Conservation (phyloP, 169 alveolate species). For the Plasmodium sp. region DNA sequence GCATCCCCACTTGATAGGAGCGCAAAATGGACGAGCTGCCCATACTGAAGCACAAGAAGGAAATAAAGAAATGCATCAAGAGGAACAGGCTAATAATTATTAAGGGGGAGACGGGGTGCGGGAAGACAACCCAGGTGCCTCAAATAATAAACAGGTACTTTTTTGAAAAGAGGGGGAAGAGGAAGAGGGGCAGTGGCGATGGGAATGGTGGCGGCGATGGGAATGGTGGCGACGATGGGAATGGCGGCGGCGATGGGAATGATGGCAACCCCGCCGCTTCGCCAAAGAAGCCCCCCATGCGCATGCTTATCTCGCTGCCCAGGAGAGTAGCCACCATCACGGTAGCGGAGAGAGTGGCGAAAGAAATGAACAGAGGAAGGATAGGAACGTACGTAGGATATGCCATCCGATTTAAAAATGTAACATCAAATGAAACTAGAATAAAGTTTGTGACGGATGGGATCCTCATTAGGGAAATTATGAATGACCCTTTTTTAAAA, state of each 20-base stretch:
- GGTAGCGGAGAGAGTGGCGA: constrained; percentile 91
- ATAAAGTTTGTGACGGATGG: constrained; percentile 96
- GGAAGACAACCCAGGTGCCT: constrained; percentile 97
- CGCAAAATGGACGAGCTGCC: constrained; percentile 37
- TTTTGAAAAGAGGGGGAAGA: constrained; percentile 17
- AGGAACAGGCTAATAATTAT: constrained; percentile 29
- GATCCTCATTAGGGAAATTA: constrained; percentile 94
- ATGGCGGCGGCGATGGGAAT: neutral
- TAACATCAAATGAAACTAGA: constrained; percentile 88
- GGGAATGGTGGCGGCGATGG: neutral
- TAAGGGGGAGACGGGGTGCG: constrained; percentile 97
- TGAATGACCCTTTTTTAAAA: constrained; percentile 85
- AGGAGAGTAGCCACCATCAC: constrained; percentile 95
- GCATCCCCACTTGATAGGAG: neutral
- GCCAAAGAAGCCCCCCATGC: neutral
- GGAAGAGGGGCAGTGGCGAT: neutral
- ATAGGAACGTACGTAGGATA: constrained; percentile 94
- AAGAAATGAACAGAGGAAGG: constrained; percentile 84
- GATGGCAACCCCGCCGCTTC: neutral
- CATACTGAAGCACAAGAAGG: constrained; percentile 43
- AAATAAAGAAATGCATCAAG: constrained; percentile 39
- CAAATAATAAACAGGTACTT: constrained; percentile 90
- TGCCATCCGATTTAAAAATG: constrained; percentile 92
- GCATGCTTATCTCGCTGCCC: constrained; percentile 88
- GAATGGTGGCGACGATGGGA: too few relatives aligned